Evolutionary conservation across 2,329 filamentous ascomycete genomes (phyloP).

Genomic region (Macrophomina tecta): DNA sequence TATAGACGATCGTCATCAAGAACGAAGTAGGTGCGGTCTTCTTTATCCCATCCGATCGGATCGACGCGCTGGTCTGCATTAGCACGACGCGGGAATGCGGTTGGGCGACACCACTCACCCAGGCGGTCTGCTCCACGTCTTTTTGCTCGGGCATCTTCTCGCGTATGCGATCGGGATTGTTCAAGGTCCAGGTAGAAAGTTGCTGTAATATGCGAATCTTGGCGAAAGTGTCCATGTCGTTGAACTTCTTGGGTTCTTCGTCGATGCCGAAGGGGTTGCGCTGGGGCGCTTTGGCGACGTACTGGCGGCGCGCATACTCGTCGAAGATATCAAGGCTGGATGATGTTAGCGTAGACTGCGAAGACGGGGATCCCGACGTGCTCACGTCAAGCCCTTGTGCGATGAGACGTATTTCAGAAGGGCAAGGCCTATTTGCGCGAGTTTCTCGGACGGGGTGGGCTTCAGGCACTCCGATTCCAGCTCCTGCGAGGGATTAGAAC

Average conservation of each 20-base stretch:
- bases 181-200: constrained; percentile 86
- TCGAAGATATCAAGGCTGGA: constrained; percentile 84
- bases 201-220: constrained; percentile 87
- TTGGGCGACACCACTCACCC: constrained; percentile 65
- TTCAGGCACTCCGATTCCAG: constrained; percentile 88
- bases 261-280: constrained; percentile 85
- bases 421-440: constrained; percentile 82
- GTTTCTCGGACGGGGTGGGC: constrained; percentile 70
- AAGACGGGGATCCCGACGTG: constrained; percentile 32
- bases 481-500: constrained; percentile 64
- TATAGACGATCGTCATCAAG: constrained; percentile 95
- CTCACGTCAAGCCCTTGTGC: constrained; percentile 88
- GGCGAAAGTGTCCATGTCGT: constrained; percentile 79
- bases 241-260: constrained; percentile 75
- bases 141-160: constrained; percentile 84
- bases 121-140: constrained; percentile 79
- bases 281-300: constrained; percentile 76
- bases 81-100: neutral
- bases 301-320: constrained; percentile 90
- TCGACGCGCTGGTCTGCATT: constrained; percentile 65
- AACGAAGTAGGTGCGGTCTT: constrained; percentile 87
- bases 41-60: constrained; percentile 84
- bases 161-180: constrained; percentile 83
- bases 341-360: constrained; percentile 34
- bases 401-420: constrained; percentile 93